Evolutionary conservation across 2,329 filamentous ascomycete species (phyloP).

Genomic region (Botrytis cinerea): DNA sequence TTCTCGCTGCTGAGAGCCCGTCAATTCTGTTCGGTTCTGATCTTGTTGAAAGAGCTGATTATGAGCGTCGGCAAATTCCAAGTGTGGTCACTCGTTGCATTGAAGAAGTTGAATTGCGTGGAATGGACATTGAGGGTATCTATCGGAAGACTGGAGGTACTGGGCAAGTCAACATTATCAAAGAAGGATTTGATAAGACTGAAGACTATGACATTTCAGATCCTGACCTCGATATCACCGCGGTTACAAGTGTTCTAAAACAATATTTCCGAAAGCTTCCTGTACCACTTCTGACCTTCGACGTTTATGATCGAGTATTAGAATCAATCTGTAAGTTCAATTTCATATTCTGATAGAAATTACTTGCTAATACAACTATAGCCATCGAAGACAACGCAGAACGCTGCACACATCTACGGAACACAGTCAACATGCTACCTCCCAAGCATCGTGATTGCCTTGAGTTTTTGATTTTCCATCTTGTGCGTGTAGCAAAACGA

Average conservation of each 20-base stretch:
- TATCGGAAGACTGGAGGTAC: slow-evolving; percentile 96
- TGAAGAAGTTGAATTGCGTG: slow-evolving; percentile 91
- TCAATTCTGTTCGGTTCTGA: slow-evolving; percentile 83
- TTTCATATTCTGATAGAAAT: background rate
- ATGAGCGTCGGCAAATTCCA: slow-evolving; percentile 85
- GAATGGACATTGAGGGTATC: slow-evolving; percentile 97
- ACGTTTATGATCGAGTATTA: slow-evolving; percentile 85
- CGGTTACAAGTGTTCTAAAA: slow-evolving; percentile 92
- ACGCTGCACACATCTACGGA: slow-evolving; percentile 69
- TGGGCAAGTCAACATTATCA: slow-evolving; percentile 85
- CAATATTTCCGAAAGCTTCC: slow-evolving; percentile 97
- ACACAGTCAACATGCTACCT: slow-evolving; percentile 76
- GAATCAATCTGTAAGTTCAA: slow-evolving; percentile 69
- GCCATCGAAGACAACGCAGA: slow-evolving; percentile 66
- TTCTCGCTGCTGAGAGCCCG: slow-evolving; percentile 52
- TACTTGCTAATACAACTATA: slow-evolving; percentile 43
- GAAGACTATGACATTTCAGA: slow-evolving; percentile 92
- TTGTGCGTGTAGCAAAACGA: slow-evolving; percentile 79
- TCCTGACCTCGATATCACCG: slow-evolving; percentile 89
- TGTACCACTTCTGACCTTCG: slow-evolving; percentile 84
- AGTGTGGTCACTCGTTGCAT: slow-evolving; percentile 91
- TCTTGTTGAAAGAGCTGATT: slow-evolving; percentile 79
- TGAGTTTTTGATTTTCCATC: slow-evolving; percentile 91
- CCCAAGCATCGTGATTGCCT: slow-evolving; percentile 84
- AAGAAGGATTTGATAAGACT: slow-evolving; percentile 85